Base-by-base conservation (phyloP, 192 early-diverging fungal species). In the Coemansia sp. region DNA sequence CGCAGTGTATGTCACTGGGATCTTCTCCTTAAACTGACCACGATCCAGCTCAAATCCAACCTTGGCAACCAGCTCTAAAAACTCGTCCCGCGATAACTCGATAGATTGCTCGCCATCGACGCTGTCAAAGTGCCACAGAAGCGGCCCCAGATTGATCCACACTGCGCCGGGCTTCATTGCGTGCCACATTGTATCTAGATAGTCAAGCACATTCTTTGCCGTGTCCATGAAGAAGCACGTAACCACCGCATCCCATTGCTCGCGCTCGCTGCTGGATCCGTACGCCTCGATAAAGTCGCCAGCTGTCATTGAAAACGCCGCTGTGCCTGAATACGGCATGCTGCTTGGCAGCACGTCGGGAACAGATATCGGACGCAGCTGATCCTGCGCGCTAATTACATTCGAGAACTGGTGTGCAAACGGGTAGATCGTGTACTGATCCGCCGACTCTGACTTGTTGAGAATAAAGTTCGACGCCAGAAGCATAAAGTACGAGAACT, bases 181-280 rank as follows among this genome's bases (percentile, higher is more conserved):
- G 14, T 87, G 75, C 76, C 90, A 85, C 67, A 99, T 91, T 1
- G 90, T 86, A 53, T 93, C 92, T 14, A 99, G 72, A 71, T 98
- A 98, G 38, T 91, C 87, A 38, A 96, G 69, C 37, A 94, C 88
- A 64, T 98, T 96, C 70, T 94, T 92, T 11, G 96, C 95, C 0
- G 97, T 98, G 66, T 99, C 97, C 53, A 99, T 91, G 76, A 99
- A 99, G 85, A 95, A 99, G 71, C 95, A 97, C 1, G 94, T 97
- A 2, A 95, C 92, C 5, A 98, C 82, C 11, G 87, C 89, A 74
- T 98, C 94, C 94, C 93, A 99, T 67, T 80, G 72, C 67, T 86
- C 90, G 65, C 75, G 69, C 39, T 87, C 85, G 6, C 90, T 82
- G 8, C 87, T 81, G 0, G 77, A 67, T 7, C 87, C 80, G 66